Conservation (phyloP, 306 rosid genomes). For the Medicago ruthenica region DNA sequence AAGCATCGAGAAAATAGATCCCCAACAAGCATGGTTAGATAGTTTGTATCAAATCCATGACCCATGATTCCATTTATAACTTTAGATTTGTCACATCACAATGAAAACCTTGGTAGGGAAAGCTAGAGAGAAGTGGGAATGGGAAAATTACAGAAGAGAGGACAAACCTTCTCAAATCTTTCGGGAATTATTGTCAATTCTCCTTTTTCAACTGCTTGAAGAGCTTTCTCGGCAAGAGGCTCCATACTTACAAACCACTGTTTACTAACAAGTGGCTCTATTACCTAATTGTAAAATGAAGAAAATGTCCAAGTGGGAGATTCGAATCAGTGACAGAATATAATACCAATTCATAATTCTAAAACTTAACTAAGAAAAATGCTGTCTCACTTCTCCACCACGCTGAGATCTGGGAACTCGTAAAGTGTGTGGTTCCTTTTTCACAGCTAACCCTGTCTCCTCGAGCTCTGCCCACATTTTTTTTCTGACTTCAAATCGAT, state of each 20-base stretch:
- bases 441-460: constrained; percentile 86
- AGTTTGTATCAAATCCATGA: constrained; percentile 3
- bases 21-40: neutral
- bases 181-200: constrained; percentile 86
- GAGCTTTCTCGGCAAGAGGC: constrained; percentile 91
- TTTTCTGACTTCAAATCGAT: constrained; percentile 94
- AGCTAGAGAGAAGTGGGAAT: neutral
- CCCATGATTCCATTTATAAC: neutral
- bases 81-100: neutral
- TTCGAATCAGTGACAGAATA: constrained; percentile 9
- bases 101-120: constrained; percentile 1
- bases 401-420: constrained; percentile 99
- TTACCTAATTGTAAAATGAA: constrained; percentile 62
- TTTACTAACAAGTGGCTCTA: constrained; percentile 95
- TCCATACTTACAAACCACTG: constrained; percentile 99
- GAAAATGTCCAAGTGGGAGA: constrained; percentile 25
- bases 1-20: neutral
- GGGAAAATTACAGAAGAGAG: neutral
- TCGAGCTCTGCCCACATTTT: constrained; percentile 94
- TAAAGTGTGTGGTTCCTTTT: constrained; percentile 83
- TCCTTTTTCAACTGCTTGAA: constrained; percentile 80
- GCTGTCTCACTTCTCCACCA: constrained; percentile 90
- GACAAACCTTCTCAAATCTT: constrained; percentile 88
- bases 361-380: constrained; percentile 18
- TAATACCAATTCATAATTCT: constrained; percentile 28